phyloP scores from a whole-genome alignment of 2,329 filamentous ascomycete species.

The Passalora sequoiae region DNA sequence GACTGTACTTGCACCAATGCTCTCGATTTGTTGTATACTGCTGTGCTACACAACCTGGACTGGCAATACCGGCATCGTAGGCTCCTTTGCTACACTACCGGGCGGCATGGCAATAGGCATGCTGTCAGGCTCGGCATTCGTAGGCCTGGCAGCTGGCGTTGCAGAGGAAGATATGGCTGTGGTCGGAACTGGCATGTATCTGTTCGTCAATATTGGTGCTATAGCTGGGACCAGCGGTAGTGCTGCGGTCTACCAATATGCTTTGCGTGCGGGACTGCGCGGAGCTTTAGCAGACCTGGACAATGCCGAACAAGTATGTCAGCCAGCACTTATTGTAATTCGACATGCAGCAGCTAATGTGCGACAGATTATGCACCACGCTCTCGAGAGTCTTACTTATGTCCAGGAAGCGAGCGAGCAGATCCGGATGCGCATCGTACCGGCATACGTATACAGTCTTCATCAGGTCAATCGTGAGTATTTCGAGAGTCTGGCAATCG shows the following conservation, averaged over 20 bases:
- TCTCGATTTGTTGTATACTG: constrained; percentile 48
- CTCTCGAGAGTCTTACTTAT: constrained; percentile 39
- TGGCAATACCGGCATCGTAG: constrained; percentile 52
- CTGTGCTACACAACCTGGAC: constrained; percentile 55
- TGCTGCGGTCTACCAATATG: constrained; percentile 36
- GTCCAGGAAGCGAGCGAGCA: constrained; percentile 27
- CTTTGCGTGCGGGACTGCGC: constrained; percentile 33
- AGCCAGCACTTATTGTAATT: constrained; percentile 5
- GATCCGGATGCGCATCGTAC: constrained; percentile 22
- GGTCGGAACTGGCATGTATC: constrained; percentile 46
- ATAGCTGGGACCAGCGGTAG: constrained; percentile 38
- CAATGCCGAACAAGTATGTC: constrained; percentile 26
- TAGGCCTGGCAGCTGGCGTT: constrained; percentile 47
- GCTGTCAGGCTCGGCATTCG: constrained; percentile 44
- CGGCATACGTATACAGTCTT: constrained; percentile 25
- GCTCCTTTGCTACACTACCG: constrained; percentile 34
- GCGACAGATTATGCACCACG: constrained; percentile 39
- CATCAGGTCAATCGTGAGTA: constrained; percentile 27
- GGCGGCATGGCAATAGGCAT: constrained; percentile 51
- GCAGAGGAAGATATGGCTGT: constrained; percentile 46
- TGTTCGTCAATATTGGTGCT: constrained; percentile 42
- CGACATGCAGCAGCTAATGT: no score
- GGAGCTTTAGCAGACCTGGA: constrained; percentile 30
- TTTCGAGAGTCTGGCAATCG: not conserved
- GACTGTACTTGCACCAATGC: constrained; percentile 47